Conservation (phyloP, 108 stramenopile genomes). For the Nannochloropsis salina region DNA sequence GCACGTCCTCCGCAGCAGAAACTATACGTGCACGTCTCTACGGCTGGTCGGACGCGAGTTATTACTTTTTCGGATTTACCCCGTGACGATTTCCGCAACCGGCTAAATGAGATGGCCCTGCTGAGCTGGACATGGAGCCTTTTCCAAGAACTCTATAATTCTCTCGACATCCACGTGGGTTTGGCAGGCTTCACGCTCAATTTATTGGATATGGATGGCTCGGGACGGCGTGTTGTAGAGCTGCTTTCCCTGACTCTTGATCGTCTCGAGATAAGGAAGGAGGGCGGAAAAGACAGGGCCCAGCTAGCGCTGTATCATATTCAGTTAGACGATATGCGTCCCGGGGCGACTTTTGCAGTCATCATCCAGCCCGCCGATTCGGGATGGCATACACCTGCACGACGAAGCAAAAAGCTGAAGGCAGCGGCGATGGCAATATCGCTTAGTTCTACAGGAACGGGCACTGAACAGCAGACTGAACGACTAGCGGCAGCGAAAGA, state of each 20-base stretch:
- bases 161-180: background rate
- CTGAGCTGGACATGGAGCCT: constrained; percentile 8
- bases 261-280: background rate
- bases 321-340: constrained; percentile 23
- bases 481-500: background rate
- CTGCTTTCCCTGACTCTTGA: background rate
- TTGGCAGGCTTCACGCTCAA: background rate
- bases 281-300: constrained; percentile 16
- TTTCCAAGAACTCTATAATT: constrained; percentile 12
- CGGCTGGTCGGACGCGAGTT: background rate
- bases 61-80: background rate
- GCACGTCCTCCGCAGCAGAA: background rate
- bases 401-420: background rate
- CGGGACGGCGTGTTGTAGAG: background rate
- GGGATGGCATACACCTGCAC: background rate
- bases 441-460: background rate
- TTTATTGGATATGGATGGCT: background rate
- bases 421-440: background rate
- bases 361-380: constrained; percentile 13
- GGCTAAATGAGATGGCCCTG: background rate
- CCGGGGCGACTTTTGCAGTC: background rate
- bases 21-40: constrained; percentile 17
- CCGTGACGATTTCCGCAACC: background rate
- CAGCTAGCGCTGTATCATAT: constrained; percentile 5
- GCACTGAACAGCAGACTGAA: background rate